Conservation (phyloP, 1,139 yeast genomes). For the Chernovozyma sophiae-reginae region DNA sequence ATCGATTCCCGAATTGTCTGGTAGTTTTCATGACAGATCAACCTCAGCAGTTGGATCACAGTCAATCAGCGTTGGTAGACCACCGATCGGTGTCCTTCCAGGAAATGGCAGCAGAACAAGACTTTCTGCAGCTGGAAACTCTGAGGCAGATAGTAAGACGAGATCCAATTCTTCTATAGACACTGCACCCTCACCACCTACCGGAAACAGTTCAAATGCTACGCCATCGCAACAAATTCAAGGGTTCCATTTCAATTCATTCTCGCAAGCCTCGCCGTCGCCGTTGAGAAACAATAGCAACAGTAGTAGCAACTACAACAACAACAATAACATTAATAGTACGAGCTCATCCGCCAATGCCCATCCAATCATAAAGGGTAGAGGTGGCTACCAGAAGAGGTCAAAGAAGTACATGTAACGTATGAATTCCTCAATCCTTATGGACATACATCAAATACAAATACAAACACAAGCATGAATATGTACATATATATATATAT, state of each 20-base stretch:
- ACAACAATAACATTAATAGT: constrained; percentile 7
- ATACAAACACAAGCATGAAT: no score
- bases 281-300: constrained; percentile 4
- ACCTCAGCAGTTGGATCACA: not conserved
- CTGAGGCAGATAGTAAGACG: not conserved
- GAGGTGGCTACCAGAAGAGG: constrained; percentile 50
- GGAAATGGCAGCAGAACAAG: not conserved
- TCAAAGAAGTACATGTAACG: constrained; percentile 32
- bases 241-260: not conserved
- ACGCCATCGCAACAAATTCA: not conserved
- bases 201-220: not conserved
- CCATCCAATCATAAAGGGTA: constrained; percentile 40
- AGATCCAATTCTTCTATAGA: constrained; percentile 4
- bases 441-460: no score
- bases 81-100: not conserved
- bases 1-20: constrained; percentile 27
- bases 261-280: not conserved
- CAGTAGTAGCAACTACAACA: no score
- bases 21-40: not conserved
- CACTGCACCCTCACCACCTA: constrained; percentile 4
- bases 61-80: not conserved
- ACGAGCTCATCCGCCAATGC: constrained; percentile 8
- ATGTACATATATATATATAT: no score
- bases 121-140: not conserved
- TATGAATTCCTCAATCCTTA: no score